Evolutionary conservation across 225 moss, liverwort and hornwort genomes (phyloP), one percentile per base, ranked within the genome.

Genomic region (Ulota crispa): DNA sequence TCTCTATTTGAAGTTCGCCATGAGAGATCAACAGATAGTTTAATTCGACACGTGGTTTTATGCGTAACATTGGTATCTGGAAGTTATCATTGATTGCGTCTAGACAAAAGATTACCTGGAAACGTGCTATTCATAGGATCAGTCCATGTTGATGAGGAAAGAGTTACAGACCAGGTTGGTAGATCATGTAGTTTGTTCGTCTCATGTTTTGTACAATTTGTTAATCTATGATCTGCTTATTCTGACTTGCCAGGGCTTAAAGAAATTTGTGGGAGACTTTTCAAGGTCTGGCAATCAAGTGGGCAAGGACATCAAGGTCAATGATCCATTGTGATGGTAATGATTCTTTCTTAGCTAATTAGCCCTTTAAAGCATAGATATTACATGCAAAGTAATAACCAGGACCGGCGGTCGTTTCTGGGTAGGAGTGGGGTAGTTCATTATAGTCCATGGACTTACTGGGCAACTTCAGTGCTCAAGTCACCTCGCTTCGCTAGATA

Each of bases 311-410:
- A 83, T 55, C 74, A 82, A 80, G 75, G 82, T 80, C 47, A 64
- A 73, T 55, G 70, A 65, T 59, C 39, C 52, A 64, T 52, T 76
- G 70, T 88, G 88, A 90, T 50, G 77, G 32, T 66, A 64, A 53
- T 52, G 76, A 77, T 57, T 65, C 43, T 60, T 76, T 80, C 24
- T 68, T 64, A 69, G 50, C 65, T 88, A 63, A 78, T 73, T 75
- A 85, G 62, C 83, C 79, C 76, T 80, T 84, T 62, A 84, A 76
- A 83, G 70, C 61, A 59, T 79, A 79, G 60, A 64, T 84, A 77
- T 83, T 72, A 80, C 82, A 84, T 90, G 88, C 86, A 80, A 82
- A 67, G 74, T 71, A 90, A 86, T 85, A 85, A 86, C 83, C 47
- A 72, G 76, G 64, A 60, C 16, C 45, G n/a, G 24, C 60, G 31